Evolutionary conservation across 192 early-diverging fungal species (phyloP).

Genomic region (Podila epicladia): DNA sequence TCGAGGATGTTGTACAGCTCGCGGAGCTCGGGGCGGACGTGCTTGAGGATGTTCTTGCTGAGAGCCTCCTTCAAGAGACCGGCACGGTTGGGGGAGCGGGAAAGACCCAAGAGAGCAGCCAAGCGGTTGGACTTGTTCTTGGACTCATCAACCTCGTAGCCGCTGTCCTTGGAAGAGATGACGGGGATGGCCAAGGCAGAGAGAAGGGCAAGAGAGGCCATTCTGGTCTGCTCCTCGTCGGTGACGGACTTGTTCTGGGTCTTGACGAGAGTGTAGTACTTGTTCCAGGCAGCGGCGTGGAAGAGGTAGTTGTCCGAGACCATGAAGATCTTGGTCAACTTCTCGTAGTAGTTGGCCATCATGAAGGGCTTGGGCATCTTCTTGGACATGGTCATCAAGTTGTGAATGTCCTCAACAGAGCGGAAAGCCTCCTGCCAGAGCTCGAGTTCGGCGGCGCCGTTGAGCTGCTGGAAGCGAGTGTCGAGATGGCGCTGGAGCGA

Average conservation of each 20-base stretch:
- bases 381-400: conserved; percentile 90
- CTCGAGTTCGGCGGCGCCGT: conserved; percentile 95
- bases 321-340: conserved; percentile 95
- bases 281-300: conserved; percentile 97
- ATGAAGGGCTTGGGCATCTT: conserved; percentile 92
- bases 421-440: conserved; percentile 99
- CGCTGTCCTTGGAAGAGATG: conserved; percentile 83
- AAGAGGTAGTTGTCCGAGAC: conserved; percentile 98
- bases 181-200: conserved; percentile 97
- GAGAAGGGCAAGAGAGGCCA: conserved; percentile 93
- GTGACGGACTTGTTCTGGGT: conserved; percentile 81
- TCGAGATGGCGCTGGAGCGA: conserved; percentile 97
- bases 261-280: conserved; percentile 82
- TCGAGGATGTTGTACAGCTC: conserved; percentile 96
- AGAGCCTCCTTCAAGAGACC: conserved; percentile 91
- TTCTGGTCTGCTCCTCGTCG: conserved; percentile 87
- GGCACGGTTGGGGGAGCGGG: conserved; percentile 86
- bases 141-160: conserved; percentile 81
- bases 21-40: conserved; percentile 88
- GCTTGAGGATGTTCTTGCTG: conserved; percentile 84
- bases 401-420: conserved; percentile 97
- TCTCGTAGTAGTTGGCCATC: conserved; percentile 99
- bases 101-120: conserved; percentile 87
- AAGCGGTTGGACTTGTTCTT: conserved; percentile 84
- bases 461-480: conserved; percentile 94